Evolutionary conservation across 2,329 filamentous ascomycete genomes (phyloP).

Genomic region (Fusarium avenaceum): DNA sequence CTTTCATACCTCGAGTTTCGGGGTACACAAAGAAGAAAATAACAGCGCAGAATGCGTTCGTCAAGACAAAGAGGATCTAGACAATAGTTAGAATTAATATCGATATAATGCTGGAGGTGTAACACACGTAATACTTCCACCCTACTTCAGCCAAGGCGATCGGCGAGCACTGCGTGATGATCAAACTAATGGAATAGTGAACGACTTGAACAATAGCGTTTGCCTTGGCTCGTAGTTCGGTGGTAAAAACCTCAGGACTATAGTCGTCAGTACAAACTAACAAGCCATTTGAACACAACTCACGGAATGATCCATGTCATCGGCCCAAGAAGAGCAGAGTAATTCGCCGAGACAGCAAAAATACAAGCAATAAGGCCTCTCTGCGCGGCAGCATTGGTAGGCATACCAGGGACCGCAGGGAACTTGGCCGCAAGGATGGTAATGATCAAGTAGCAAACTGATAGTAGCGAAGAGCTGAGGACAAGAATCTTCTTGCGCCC

Average conservation of each 20-base stretch:
- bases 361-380: conserved; percentile 57
- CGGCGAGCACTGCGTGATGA: conserved; percentile 58
- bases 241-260: conserved; percentile 58
- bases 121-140: conserved; percentile 58
- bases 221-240: conserved; percentile 57
- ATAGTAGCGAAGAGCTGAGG: conserved; percentile 54
- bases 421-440: conserved; percentile 56
- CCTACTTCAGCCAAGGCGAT: conserved; percentile 56
- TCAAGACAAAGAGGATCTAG: conserved; percentile 57
- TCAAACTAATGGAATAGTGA: conserved; percentile 57
- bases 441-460: conserved; percentile 56
- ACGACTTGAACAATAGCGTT: conserved; percentile 58
- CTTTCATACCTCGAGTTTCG: conserved; percentile 53
- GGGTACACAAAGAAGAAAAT: conserved; percentile 56
- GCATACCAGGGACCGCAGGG: conserved; percentile 53
- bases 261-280: fast-evolving
- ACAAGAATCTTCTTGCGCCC: conserved; percentile 56
- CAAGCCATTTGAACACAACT: conserved; percentile 9
- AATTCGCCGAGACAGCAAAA: conserved; percentile 52
- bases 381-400: conserved; percentile 57
- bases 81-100: fast-evolving
- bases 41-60: conserved; percentile 55
- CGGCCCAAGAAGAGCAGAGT: conserved; percentile 56
- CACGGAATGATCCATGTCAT: conserved; percentile 61
- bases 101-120: fast-evolving